phyloP scores from a whole-genome alignment of 306 rosid genomes.

The Vigna radiata region DNA sequence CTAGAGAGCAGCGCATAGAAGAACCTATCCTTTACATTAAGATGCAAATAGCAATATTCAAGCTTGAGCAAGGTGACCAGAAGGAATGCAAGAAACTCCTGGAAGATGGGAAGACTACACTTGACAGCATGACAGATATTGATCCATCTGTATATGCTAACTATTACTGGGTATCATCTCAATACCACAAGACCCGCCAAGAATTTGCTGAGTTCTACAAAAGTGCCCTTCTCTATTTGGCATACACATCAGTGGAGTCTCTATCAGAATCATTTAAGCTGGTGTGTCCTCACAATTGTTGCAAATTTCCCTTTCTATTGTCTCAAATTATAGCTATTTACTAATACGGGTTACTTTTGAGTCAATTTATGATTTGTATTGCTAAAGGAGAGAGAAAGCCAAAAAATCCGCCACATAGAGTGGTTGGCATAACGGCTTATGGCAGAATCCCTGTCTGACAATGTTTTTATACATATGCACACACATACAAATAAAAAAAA shows the following conservation, averaged over 20 bases:
- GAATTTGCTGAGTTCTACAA: conserved; percentile 99
- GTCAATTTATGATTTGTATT: conserved; percentile 9
- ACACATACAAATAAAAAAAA: too few species aligned
- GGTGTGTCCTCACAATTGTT: conserved; percentile 59
- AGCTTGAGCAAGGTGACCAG: conserved; percentile 88
- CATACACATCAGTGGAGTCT: conserved; percentile 94
- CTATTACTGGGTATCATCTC: conserved; percentile 98
- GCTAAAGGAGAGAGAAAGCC: neutral
- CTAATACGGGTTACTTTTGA: conserved; percentile 8
- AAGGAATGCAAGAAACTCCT: conserved; percentile 91
- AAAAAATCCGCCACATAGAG: too few species aligned
- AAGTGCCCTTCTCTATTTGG: conserved; percentile 98
- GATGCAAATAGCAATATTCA: conserved; percentile 87
- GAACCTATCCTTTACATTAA: conserved; percentile 92
- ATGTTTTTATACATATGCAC: too few species aligned
- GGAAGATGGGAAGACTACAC: conserved; percentile 93
- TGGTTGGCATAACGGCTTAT: too few species aligned
- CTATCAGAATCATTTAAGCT: conserved; percentile 97
- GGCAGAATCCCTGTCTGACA: too few species aligned
- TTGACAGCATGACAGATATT: conserved; percentile 98
- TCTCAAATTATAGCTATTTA: conserved; percentile 1
- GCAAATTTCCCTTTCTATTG: conserved; percentile 6
- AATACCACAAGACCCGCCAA: conserved; percentile 77
- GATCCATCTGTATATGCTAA: conserved; percentile 97
- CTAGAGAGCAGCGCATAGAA: conserved; percentile 90